Conservation (phyloP, 345 rosid species). For the Gossypium longicalyx region DNA sequence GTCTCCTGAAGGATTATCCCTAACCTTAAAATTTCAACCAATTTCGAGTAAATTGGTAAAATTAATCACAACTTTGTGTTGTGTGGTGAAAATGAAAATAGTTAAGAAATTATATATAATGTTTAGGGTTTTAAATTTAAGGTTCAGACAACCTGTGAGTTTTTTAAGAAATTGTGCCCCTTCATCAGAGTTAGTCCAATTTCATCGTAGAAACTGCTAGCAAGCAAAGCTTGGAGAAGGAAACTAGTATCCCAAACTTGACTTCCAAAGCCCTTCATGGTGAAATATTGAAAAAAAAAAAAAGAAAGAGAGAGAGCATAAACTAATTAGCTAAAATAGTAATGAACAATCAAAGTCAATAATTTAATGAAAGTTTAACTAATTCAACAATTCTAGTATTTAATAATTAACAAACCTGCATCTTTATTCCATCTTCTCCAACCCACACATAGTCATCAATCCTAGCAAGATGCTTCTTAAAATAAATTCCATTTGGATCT, state of each 20-base stretch:
- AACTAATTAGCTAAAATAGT: neutral
- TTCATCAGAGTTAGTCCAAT: conserved; percentile 46
- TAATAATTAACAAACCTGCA: conserved; percentile 24
- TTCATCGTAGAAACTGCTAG: conserved; percentile 46
- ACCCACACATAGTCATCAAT: conserved; percentile 57
- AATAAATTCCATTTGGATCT: conserved; percentile 46
- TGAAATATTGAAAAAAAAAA: neutral
- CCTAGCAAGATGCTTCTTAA: conserved; percentile 58
- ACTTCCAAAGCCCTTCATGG: conserved; percentile 41
- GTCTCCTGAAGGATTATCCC: conserved; percentile 40
- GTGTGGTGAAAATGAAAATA: too few species aligned
- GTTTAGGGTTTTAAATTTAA: too few species aligned
- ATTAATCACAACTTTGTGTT: too few species aligned
- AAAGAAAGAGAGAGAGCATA: neutral
- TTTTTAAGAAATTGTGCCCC: conserved; percentile 69
- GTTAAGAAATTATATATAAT: too few species aligned
- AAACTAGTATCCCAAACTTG: conserved; percentile 53
- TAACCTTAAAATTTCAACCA: neutral
- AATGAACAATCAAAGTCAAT: neutral
- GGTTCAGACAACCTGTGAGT: conserved; percentile 22
- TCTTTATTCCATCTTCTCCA: conserved; percentile 64
- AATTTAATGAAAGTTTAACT: too few species aligned
- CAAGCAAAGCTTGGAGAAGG: conserved; percentile 20
- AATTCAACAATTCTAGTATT: too few species aligned
- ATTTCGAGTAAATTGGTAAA: too few species aligned